These are phyloP conservation scores for Fraxinus greggii DNA, from an alignment of 305 asterid species.

Conservation along the genomic window DNA sequence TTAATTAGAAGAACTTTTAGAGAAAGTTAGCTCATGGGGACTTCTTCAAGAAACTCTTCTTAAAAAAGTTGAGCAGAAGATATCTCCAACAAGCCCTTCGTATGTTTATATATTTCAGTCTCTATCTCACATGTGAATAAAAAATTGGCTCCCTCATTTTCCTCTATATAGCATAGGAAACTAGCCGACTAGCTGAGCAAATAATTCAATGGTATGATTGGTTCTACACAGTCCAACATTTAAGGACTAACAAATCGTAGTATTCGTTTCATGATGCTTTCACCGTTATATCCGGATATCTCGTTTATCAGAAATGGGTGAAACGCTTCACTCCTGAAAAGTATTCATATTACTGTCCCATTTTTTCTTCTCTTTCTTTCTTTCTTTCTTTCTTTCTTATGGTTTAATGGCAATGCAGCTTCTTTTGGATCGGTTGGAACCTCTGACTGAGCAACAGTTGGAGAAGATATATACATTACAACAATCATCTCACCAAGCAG, in stretches of 20 bases:
- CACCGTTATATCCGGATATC: neutral
- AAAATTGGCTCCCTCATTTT: neutral
- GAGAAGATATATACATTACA: slow-evolving; percentile 50
- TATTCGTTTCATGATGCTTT: neutral
- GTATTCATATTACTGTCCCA: neutral
- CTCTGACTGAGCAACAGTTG: slow-evolving; percentile 64
- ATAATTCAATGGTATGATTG: neutral
- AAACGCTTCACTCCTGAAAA: neutral
- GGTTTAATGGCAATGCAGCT: slow-evolving; percentile 44
- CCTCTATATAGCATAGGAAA: neutral
- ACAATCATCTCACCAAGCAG: slow-evolving; percentile 65
- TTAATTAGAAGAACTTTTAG: neutral
- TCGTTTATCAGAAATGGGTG: neutral
- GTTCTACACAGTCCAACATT: neutral
- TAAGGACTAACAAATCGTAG: neutral
- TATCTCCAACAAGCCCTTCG: neutral
- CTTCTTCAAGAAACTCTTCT: neutral
- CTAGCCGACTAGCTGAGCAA: neutral
- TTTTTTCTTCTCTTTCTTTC: neutral
- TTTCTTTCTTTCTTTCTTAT: too few species aligned
- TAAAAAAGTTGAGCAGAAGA: neutral
- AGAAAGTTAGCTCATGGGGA: neutral
- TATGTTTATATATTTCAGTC: neutral
- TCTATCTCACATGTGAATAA: neutral
- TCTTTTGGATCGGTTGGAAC: slow-evolving; percentile 54